Evolutionary conservation across 495 filamentous ascomycete genomes (phyloP), one percentile per base, ranked within the genome.

Genomic region (Amniculicola lignicola): DNA sequence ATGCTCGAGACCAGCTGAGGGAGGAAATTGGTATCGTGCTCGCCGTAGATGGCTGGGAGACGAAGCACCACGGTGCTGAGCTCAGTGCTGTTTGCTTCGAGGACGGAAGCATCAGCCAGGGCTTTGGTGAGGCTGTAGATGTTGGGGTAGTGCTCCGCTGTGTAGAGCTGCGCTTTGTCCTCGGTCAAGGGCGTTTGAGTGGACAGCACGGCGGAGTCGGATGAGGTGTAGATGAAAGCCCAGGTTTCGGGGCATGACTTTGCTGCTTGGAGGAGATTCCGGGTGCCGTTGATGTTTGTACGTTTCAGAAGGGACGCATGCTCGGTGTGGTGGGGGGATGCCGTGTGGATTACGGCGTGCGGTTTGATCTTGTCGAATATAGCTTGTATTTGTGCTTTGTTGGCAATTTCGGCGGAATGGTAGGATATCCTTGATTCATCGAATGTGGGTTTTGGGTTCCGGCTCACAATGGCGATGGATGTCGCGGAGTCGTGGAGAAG

Each of bases 401-500:
- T 35, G n/a, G 59, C 41, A 33, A 70, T 61, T 40, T 65, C 63
- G 16, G 27, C 61, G 22, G 49, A 28, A 28, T 62, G 57, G 51
- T 65, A 68, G 19, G 51, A 42, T 7, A 66, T 22, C 2, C 54
- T 27, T 29, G 25, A 23, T 23, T 35, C 31, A 22, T 38, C 33
- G 19, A 31, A 14, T 4, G 19, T 22, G 22, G 19, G 50, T 16
- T 39, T 59, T n/a, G 60, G 35, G 0, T 29, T 64, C n/a, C 62
- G 61, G 36, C 57, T 64, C 19, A 61, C 39, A 43, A 68, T 60
- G 14, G 53, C 31, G 18, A 69, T 44, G 37, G 39, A 22, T 4
- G 25, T 37, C n/a, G 44, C 31, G 27, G n/a, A 18, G 43, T 77
- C 72, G 57, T 74, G 69, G 57, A 81, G 70, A 31, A 86, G 75